Evolutionary conservation across 495 filamentous ascomycete genomes (phyloP).

Genomic region (Daldinia childiae): DNA sequence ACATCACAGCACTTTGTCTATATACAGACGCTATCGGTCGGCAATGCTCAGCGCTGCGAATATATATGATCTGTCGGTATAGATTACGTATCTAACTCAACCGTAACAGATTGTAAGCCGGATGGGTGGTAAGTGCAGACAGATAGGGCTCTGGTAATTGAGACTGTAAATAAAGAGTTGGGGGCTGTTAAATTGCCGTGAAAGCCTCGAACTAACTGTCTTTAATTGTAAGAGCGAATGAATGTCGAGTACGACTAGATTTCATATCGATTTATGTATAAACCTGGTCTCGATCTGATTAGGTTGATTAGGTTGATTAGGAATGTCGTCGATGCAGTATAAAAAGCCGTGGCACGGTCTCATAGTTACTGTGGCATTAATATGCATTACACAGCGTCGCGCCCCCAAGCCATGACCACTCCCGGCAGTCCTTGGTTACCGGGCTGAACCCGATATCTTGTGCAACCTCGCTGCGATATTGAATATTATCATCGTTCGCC

Average conservation of each 20-base stretch:
- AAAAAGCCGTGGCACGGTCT: conserved; percentile 4
- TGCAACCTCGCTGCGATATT: background rate
- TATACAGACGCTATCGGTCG: background rate
- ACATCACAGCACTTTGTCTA: background rate
- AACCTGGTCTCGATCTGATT: background rate
- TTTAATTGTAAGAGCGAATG: background rate
- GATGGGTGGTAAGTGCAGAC: background rate
- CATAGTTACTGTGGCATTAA: background rate
- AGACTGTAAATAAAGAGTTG: background rate
- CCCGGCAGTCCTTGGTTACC: background rate
- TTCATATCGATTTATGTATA: background rate
- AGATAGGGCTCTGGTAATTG: background rate
- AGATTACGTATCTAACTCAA: background rate
- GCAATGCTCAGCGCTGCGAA: background rate
- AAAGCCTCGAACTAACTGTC: background rate
- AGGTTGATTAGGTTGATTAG: background rate
- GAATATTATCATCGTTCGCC: background rate
- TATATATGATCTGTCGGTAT: background rate
- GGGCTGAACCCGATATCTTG: background rate
- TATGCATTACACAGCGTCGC: conserved; percentile 1
- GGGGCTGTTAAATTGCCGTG: background rate
- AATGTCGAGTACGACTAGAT: background rate
- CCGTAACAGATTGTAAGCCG: background rate
- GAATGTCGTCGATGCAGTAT: conserved; percentile 1
- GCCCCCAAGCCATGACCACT: background rate